A percentile compares a stretch with the other conserved stretches of the same genome.
Conservation (phyloP, 1,139 yeast species). For the Kurtzmaniella quercitrusa region DNA sequence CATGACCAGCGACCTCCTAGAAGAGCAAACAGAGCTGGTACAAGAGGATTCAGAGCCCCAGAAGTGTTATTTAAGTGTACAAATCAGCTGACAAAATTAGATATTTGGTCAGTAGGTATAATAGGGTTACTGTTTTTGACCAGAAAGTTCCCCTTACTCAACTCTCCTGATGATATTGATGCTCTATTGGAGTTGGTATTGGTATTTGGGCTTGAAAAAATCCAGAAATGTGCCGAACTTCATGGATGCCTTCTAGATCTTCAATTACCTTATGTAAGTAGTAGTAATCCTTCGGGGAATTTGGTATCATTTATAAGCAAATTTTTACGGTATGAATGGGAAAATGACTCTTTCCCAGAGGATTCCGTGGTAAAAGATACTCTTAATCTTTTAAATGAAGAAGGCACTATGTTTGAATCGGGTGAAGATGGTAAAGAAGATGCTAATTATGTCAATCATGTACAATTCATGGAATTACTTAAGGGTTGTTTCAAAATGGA, state of each 20-base stretch:
- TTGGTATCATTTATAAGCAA: slow-evolving; percentile 28
- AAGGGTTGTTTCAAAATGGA: slow-evolving; percentile 54
- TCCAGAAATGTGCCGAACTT: slow-evolving; percentile 72
- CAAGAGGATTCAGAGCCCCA: slow-evolving; percentile 94
- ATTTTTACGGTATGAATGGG: slow-evolving; percentile 29
- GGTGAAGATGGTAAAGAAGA: slow-evolving; percentile 9
- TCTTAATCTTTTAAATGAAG: slow-evolving; percentile 23
- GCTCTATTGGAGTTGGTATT: slow-evolving; percentile 81
- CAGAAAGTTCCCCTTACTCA: slow-evolving; percentile 80
- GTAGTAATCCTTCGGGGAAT: slow-evolving; percentile 22
- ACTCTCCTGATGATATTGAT: slow-evolving; percentile 87
- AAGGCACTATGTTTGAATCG: slow-evolving; percentile 25
- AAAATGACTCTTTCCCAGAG: slow-evolving; percentile 32
- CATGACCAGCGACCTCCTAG: slow-evolving; percentile 83
- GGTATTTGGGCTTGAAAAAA: slow-evolving; percentile 74
- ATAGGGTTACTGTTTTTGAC: slow-evolving; percentile 69
- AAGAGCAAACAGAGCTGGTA: slow-evolving; percentile 96
- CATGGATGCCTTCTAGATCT: slow-evolving; percentile 91
- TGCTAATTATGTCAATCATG: slow-evolving; percentile 36
- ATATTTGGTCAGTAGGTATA: slow-evolving; percentile 92
- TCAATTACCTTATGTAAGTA: slow-evolving; percentile 24
- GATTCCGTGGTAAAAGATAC: slow-evolving; percentile 41
- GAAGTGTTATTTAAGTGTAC: slow-evolving; percentile 88
- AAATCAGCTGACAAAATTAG: slow-evolving; percentile 76
- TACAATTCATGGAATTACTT: slow-evolving; percentile 50